A percentile compares a stretch with the other conserved stretches of the same genome.
Conservation (phyloP, 495 filamentous ascomycete genomes). For the Aspergillus nidulans region DNA sequence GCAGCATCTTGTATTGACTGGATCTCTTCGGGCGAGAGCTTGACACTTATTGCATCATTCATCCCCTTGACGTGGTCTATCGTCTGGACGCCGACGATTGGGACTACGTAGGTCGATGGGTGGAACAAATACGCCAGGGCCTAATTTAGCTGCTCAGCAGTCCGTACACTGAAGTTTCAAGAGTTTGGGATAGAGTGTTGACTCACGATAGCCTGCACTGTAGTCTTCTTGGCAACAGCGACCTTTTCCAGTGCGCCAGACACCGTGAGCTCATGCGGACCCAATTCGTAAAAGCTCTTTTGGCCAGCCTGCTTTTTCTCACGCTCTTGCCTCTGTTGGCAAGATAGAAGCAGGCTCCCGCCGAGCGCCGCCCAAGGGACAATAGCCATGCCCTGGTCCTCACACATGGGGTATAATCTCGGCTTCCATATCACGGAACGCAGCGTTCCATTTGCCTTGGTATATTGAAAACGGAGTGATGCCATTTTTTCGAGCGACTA, state of each 20-base stretch:
- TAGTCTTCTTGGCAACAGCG: neutral
- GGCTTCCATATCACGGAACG: slow-evolving; percentile 59
- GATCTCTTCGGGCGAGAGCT: neutral
- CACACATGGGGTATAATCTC: slow-evolving; percentile 67
- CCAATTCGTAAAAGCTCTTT: neutral
- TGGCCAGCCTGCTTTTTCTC: neutral
- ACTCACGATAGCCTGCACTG: slow-evolving; percentile 1
- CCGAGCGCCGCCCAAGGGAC: slow-evolving; percentile 48
- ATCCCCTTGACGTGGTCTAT: neutral
- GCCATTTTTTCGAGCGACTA: slow-evolving; percentile 52
- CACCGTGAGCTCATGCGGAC: neutral
- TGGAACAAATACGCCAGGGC: neutral
- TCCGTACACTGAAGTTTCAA: too few relatives aligned
- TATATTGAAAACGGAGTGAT: slow-evolving; percentile 63
- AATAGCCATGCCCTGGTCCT: slow-evolving; percentile 63
- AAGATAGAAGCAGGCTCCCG: neutral
- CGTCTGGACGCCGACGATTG: slow-evolving; percentile 1
- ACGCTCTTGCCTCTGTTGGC: neutral
- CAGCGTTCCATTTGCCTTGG: slow-evolving; percentile 60
- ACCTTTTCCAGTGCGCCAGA: neutral
- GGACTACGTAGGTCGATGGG: neutral
- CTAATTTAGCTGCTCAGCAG: neutral
- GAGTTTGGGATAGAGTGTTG: too few relatives aligned
- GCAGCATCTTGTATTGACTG: neutral
- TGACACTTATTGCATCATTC: neutral